phyloP scores from a whole-genome alignment of 169 alveolate species.

The Cryptosporidium parvum region DNA sequence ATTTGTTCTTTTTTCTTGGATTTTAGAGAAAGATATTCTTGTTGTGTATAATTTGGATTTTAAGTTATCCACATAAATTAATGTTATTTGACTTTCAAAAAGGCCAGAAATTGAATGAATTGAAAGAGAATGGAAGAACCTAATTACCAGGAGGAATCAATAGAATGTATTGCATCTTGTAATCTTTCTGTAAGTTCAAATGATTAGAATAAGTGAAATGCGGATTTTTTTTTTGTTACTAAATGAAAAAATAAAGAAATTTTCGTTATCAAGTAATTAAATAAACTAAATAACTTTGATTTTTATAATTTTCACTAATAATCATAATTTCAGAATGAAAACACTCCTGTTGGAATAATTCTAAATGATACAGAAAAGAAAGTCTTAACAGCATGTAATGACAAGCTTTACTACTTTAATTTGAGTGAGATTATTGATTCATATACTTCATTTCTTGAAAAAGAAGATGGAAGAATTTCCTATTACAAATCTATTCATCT shows the following conservation, averaged over 20 bases:
- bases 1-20: too few species aligned
- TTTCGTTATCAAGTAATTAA: neutral
- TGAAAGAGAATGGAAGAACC: neutral
- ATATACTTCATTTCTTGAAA: neutral
- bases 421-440: neutral
- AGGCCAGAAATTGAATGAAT: neutral
- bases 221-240: neutral
- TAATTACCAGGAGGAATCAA: neutral
- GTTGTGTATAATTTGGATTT: neutral
- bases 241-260: too few species aligned
- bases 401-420: conserved; percentile 6
- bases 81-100: neutral
- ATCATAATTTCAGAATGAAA: neutral
- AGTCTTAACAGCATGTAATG: neutral
- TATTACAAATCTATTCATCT: neutral
- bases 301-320: too few species aligned
- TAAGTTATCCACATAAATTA: neutral
- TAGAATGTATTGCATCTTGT: neutral
- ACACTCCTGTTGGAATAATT: conserved; percentile 26
- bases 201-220: neutral
- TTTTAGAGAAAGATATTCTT: too few species aligned
- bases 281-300: too few species aligned
- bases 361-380: neutral
- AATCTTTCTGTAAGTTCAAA: neutral
- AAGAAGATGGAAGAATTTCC: neutral